Conservation (phyloP, 306 rosid species). For the Boehmeria nivea region DNA sequence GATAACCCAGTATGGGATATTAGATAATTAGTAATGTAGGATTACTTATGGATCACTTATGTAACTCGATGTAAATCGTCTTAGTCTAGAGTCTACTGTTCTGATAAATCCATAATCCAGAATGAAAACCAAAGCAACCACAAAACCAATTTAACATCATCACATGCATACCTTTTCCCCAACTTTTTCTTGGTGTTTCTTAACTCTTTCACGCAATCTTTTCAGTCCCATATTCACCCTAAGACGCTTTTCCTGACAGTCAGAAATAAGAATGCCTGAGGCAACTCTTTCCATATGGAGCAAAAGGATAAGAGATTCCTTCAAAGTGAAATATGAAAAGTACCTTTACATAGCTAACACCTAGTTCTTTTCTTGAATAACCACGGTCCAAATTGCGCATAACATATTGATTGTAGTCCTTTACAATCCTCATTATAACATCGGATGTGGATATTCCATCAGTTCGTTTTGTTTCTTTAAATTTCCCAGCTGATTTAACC, state of each 20-base stretch:
- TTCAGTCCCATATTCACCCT: conserved; percentile 87
- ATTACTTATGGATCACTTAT: no score
- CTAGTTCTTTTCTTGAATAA: conserved; percentile 93
- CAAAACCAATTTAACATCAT: neutral
- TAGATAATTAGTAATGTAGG: no score
- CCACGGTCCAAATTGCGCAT: conserved; percentile 94
- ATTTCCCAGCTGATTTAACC: conserved; percentile 80
- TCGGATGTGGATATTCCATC: conserved; percentile 95
- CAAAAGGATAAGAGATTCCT: neutral
- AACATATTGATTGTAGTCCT: conserved; percentile 93
- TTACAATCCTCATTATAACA: conserved; percentile 92
- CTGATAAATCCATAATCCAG: no score
- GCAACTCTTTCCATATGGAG: neutral
- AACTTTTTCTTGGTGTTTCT: conserved; percentile 86
- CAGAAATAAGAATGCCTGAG: conserved; percentile 1
- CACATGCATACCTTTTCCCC: conserved; percentile 64
- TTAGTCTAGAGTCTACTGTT: no score
- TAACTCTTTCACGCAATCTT: conserved; percentile 89
- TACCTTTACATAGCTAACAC: conserved; percentile 97
- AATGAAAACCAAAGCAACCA: no score
- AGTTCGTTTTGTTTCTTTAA: conserved; percentile 87
- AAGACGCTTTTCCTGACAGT: conserved; percentile 70
- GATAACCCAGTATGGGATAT: no score
- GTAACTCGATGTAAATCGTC: no score
- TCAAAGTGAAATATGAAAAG: neutral